Conservation (phyloP, 2,329 filamentous ascomycete genomes). For the Xylariaceae sp. region DNA sequence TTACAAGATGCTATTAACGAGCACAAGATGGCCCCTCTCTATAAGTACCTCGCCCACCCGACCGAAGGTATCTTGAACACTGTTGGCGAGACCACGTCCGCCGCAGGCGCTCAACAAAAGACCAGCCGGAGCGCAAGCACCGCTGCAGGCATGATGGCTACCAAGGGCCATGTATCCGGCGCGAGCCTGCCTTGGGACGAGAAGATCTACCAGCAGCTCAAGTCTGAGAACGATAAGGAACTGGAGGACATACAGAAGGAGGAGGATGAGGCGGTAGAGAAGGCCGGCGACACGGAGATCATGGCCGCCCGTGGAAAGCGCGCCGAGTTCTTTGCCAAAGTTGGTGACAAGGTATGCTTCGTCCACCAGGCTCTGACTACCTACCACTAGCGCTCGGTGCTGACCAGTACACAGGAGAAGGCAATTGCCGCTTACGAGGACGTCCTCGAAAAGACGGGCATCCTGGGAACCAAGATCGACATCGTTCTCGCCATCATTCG, state of each 20-base stretch:
- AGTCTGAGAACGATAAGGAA: conserved; percentile 73
- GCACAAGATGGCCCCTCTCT: conserved; percentile 83
- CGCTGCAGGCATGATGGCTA: conserved; percentile 69
- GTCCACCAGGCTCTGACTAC: too few relatives aligned
- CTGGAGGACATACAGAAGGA: conserved; percentile 74
- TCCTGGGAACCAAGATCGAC: conserved; percentile 95
- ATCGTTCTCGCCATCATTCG: conserved; percentile 94
- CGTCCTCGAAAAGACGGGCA: conserved; percentile 94
- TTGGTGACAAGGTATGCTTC: conserved; percentile 79
- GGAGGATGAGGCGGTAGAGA: conserved; percentile 90
- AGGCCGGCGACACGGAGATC: conserved; percentile 93
- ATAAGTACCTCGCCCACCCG: conserved; percentile 77
- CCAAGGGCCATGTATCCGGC: conserved; percentile 57
- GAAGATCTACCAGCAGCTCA: conserved; percentile 70
- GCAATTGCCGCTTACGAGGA: conserved; percentile 88
- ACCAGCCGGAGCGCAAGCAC: conserved; percentile 60
- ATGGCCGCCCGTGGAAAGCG: conserved; percentile 88
- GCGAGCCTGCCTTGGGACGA: conserved; percentile 87
- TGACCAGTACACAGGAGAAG: conserved; percentile 63
- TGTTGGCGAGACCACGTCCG: conserved; percentile 57
- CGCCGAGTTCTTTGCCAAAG: conserved; percentile 91
- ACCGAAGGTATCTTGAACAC: conserved; percentile 76
- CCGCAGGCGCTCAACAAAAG: conserved; percentile 44
- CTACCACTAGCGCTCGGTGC: too few relatives aligned
- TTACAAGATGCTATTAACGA: conserved; percentile 78